Conservation (phyloP, 2,329 filamentous ascomycete species). For the Cadophora malorum region DNA sequence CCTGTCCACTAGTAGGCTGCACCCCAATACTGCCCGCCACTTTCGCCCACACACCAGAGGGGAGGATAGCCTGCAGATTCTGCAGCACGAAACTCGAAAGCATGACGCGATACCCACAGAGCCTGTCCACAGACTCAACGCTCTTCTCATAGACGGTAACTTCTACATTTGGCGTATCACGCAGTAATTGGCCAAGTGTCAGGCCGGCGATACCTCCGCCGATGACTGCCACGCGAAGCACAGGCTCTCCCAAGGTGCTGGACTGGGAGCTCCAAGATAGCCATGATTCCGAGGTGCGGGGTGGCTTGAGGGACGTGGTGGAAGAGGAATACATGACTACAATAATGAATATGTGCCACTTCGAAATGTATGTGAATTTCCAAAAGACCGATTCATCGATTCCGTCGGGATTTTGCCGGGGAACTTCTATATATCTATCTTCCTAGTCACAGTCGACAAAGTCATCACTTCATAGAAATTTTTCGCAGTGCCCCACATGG, state of each 20-base stretch:
- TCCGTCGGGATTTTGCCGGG: not conserved
- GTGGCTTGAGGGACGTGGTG: conserved; percentile 3
- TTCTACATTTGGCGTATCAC: conserved; percentile 31
- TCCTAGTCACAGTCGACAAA: not conserved
- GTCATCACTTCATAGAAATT: not conserved
- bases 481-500: not conserved
- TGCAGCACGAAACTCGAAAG: conserved; percentile 38
- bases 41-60: conserved; percentile 33
- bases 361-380: not conserved
- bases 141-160: conserved; percentile 40
- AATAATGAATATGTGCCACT: not conserved
- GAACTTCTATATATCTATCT: not conserved
- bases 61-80: conserved; percentile 37
- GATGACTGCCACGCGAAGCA: conserved; percentile 38
- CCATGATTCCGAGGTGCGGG: conserved; percentile 21
- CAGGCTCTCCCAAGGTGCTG: conserved; percentile 13
- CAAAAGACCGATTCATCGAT: not conserved
- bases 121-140: conserved; percentile 29
- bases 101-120: conserved; percentile 41
- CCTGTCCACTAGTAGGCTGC: conserved; percentile 37
- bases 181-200: conserved; percentile 39
- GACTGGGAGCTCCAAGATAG: conserved; percentile 25
- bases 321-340: not conserved
- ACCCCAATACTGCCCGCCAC: conserved; percentile 35
- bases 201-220: conserved; percentile 41